These are phyloP conservation scores for Rhizophagus sp. DNA, from an alignment of 192 early-diverging fungal species.

Conservation along the genomic window DNA sequence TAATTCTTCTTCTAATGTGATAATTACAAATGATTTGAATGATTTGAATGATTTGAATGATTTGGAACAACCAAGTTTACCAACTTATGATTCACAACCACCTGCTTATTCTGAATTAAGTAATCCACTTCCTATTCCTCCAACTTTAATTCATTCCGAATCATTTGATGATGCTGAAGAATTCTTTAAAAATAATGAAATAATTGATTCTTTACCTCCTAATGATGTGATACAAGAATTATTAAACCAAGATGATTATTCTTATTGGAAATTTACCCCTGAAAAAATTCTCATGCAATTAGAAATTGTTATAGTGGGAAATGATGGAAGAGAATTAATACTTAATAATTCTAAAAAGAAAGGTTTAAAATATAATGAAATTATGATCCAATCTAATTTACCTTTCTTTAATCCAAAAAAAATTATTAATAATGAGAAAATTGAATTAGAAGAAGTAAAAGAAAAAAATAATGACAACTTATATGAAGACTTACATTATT, in stretches of 20 bases:
- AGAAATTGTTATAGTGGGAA: background rate
- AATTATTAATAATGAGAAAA: background rate
- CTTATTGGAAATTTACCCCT: background rate
- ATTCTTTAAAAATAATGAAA: background rate
- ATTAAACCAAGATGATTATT: background rate
- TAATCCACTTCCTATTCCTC: background rate
- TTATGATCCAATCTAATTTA: background rate
- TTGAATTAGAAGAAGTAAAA: background rate
- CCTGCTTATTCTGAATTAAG: background rate
- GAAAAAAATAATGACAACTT: background rate
- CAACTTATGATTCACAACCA: background rate
- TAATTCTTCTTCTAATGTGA: background rate
- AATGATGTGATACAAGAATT: background rate
- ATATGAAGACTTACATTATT: background rate
- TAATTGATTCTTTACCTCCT: background rate
- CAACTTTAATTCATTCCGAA: background rate
- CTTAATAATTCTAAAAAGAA: background rate
- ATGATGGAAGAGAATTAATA: background rate
- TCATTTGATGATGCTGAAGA: background rate
- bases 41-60: background rate
- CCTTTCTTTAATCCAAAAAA: background rate
- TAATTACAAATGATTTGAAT: background rate
- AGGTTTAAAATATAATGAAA: background rate
- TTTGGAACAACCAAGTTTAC: background rate
- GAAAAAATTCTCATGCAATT: background rate